These are phyloP conservation scores for Trichoderma gracile DNA, from an alignment of 2,329 filamentous ascomycete species.

Conservation along the genomic window DNA sequence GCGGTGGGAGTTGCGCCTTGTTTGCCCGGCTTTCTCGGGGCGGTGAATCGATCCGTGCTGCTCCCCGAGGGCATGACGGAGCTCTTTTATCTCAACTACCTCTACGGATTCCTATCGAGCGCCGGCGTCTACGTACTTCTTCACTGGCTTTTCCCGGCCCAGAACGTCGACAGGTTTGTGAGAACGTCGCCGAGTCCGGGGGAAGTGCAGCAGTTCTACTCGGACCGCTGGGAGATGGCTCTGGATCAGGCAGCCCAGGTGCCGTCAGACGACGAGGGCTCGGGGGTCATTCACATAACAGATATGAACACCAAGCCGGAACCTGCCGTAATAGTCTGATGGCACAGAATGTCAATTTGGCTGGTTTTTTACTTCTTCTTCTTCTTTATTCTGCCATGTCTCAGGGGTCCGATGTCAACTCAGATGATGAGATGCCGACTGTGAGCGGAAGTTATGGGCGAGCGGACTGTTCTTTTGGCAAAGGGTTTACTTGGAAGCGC, in stretches of 20 bases:
- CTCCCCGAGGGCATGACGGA: constrained; percentile 42
- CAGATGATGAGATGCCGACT: neutral
- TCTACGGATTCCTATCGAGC: constrained; percentile 43
- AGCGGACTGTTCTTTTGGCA: neutral
- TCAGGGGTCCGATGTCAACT: no score
- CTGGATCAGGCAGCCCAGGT: constrained; percentile 26
- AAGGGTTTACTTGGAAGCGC: neutral
- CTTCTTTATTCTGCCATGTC: neutral
- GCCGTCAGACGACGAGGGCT: constrained; percentile 25
- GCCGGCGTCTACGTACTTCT: constrained; percentile 37
- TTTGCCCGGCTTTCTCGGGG: constrained; percentile 46
- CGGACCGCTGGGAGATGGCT: constrained; percentile 38
- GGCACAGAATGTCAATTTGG: neutral
- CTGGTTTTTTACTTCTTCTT: neutral
- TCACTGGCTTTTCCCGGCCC: constrained; percentile 37
- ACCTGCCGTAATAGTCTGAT: constrained; percentile 1
- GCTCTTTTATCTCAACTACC: constrained; percentile 43
- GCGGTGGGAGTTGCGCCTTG: constrained; percentile 42
- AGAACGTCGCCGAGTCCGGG: constrained; percentile 29
- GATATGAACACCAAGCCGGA: constrained; percentile 11
- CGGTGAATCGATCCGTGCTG: constrained; percentile 39
- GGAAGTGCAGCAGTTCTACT: constrained; percentile 36
- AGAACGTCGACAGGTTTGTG: constrained; percentile 36
- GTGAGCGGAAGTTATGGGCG: neutral
- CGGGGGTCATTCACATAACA: constrained; percentile 10